Conservation (phyloP, 805 yeast genomes). For the Nakazawaea molendinolei region DNA sequence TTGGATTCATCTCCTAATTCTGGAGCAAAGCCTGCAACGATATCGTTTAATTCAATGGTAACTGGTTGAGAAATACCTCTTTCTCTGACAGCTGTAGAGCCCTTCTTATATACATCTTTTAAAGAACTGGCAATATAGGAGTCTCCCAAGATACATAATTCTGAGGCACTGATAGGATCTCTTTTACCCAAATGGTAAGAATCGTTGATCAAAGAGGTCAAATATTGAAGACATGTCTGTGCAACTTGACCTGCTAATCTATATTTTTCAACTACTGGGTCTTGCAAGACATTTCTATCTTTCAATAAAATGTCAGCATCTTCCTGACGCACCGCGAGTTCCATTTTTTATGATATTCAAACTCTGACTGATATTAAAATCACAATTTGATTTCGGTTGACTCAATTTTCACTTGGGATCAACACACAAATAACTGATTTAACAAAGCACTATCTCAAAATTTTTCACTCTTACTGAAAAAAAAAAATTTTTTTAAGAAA, state of each 20-base stretch:
- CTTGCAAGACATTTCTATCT: conserved; percentile 63
- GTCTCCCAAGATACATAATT: conserved; percentile 80
- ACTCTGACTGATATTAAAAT: no score
- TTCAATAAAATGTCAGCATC: conserved; percentile 68
- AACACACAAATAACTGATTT: no score
- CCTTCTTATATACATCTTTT: conserved; percentile 48
- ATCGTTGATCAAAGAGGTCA: conserved; percentile 61
- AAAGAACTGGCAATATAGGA: conserved; percentile 59
- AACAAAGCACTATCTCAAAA: conserved; percentile 1
- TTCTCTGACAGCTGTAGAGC: conserved; percentile 55
- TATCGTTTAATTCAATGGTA: conserved; percentile 75
- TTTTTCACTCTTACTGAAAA: conserved; percentile 6
- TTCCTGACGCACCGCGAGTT: conserved; percentile 66
- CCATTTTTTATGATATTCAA: conserved; percentile 36
- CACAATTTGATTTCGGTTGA: no score
- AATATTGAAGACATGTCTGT: conserved; percentile 71
- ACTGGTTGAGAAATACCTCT: conserved; percentile 94
- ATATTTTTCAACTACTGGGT: conserved; percentile 67
- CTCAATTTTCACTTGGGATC: no score
- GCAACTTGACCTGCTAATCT: conserved; percentile 84
- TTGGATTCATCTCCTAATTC: conserved; percentile 59
- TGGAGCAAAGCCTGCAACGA: conserved; percentile 77
- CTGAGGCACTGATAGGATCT: conserved; percentile 47
- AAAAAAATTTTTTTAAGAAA: conserved; percentile 6
- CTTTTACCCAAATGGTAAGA: conserved; percentile 57